Evolutionary conservation across 768 basidiomycete species (phyloP).

Genomic region (Neoboletus magnificus): DNA sequence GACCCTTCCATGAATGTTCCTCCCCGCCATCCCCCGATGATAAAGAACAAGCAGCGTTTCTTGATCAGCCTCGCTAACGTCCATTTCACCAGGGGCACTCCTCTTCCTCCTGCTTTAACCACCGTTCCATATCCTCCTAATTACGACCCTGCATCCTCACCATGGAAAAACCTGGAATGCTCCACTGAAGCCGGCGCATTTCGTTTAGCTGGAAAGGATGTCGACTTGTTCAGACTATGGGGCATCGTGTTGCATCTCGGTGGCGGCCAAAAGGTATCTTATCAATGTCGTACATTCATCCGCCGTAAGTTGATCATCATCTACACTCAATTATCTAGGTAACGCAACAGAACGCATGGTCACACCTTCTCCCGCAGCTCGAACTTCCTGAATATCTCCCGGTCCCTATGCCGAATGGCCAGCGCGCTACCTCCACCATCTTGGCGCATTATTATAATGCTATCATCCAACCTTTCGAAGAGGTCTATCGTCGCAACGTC

Average conservation of each 20-base stretch:
- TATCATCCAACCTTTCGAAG: constrained; percentile 71
- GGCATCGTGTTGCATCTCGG: constrained; percentile 56
- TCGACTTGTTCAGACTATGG: constrained; percentile 78
- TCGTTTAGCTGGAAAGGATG: constrained; percentile 67
- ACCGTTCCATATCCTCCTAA: constrained; percentile 51
- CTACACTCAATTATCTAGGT: constrained; percentile 35
- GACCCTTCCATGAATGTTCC: constrained; percentile 44
- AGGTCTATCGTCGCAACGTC: constrained; percentile 59
- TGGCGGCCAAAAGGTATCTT: constrained; percentile 57
- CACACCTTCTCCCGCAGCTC: constrained; percentile 48
- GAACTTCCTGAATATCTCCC: constrained; percentile 59
- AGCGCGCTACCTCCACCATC: constrained; percentile 45
- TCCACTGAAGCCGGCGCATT: constrained; percentile 60
- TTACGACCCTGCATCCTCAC: constrained; percentile 62
- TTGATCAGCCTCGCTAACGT: constrained; percentile 56
- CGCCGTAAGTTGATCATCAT: constrained; percentile 11
- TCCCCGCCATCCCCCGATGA: constrained; percentile 36
- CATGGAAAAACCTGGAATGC: constrained; percentile 65
- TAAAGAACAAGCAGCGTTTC: constrained; percentile 62
- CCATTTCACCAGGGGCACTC: constrained; percentile 55
- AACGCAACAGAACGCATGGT: constrained; percentile 54
- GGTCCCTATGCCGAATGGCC: constrained; percentile 43
- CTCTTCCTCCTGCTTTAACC: constrained; percentile 73
- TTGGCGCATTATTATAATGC: constrained; percentile 59
- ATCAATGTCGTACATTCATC: constrained; percentile 12